Evolutionary conservation across 2,329 filamentous ascomycete species (phyloP), one percentile per base, ranked within the genome.

Genomic region (Colletotrichum filicis): DNA sequence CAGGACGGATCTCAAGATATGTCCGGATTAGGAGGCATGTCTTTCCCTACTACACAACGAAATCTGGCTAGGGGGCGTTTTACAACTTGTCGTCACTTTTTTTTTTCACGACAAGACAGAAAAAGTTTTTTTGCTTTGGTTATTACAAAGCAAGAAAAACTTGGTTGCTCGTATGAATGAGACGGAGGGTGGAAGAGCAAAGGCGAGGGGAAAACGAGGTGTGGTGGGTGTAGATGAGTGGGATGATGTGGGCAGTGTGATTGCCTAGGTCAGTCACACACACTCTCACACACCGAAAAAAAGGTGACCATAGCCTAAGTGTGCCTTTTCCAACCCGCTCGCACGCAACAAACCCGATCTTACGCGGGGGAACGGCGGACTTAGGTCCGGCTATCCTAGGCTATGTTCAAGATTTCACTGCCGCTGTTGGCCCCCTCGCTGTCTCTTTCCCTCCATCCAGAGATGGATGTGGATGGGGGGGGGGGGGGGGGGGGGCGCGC

Each of bases 1-100:
- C 22, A 12, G 32, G 32, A 35, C 32, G 5, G 19, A 62, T 42
- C n/a, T 58, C 65, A 63, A 61, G 58, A 65, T 70, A 70, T 73
- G 70, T 61, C 70, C 66, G 53, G 46, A 57, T 70, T 65, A 28
- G 70, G 66, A 52, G 65, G 19, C 12, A 28, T 16, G 46, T 65
- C 56, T 70, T 70, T 37, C 14, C 49, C 42, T 64, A 64, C 46
- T 35, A 35, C 32, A 52, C 30, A 35, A 63, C 46, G n/a, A 22
- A 32, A 32, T 37, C n/a, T 11, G 28, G 56, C 24, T 35, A 9
- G 56, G 56, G 56, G 30, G 56, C 30, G 56, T 6, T 37, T 49
- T 22, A 32, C 28, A 19, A 11, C n/a, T n/a, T 49, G 5, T 26
- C 16, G 26, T 61, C 56, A 60, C n/a, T 2, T 37, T 42, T 19